Conservation (phyloP, 2,329 filamentous ascomycete species). For the Aspergillus ibericus region DNA sequence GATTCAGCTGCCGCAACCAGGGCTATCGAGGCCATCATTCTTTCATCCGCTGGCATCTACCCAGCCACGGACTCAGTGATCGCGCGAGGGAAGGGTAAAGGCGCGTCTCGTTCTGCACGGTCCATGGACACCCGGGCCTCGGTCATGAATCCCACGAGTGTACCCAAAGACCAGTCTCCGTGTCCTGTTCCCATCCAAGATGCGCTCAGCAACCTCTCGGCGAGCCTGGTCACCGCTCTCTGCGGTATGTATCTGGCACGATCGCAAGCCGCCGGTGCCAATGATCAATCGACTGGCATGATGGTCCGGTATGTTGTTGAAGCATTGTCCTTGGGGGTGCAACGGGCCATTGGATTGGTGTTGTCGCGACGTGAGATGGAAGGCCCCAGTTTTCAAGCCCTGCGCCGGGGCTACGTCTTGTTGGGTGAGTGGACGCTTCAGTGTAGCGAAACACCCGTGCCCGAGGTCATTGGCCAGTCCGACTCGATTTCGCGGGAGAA, state of each 20-base stretch:
- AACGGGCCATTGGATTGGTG: conserved; percentile 23
- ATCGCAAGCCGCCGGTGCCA: conserved; percentile 20
- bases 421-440: conserved; percentile 32
- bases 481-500: conserved; percentile 20
- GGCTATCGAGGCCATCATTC: conserved; percentile 35
- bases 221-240: conserved; percentile 36
- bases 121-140: conserved; percentile 22
- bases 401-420: conserved; percentile 36
- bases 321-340: conserved; percentile 24
- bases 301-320: conserved; percentile 29
- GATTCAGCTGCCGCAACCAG: conserved; percentile 33
- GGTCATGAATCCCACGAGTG: conserved; percentile 6
- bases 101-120: background rate
- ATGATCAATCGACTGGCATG: conserved; percentile 16
- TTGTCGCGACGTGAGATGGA: conserved; percentile 1
- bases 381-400: conserved; percentile 23
- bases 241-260: conserved; percentile 41
- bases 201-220: conserved; percentile 37
- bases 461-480: conserved; percentile 5
- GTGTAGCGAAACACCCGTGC: conserved; percentile 24
- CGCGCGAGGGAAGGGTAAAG: background rate
- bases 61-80: background rate
- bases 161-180: conserved; percentile 8
- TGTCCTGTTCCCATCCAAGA: conserved; percentile 38
- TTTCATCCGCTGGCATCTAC: conserved; percentile 28